Evolutionary conservation across 2,329 filamentous ascomycete species (phyloP), one percentile per base, ranked within the genome.

Genomic region (Bimuria novae-zelandiae): DNA sequence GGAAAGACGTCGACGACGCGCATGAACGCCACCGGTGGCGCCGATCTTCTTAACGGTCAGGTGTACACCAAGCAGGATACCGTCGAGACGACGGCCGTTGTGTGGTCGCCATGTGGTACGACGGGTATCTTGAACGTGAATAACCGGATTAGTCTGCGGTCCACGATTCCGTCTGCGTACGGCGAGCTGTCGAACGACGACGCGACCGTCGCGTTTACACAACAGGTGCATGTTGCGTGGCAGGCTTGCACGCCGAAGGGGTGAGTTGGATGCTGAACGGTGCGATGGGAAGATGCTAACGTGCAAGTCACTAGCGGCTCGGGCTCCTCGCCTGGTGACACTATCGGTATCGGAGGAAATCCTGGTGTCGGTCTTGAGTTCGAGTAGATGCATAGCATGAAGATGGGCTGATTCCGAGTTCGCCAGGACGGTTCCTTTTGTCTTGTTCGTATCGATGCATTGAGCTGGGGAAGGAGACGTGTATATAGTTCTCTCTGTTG

Each of bases 21-120:
- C 33, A 67, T 64, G 57, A 52, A 54, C 1, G 62, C 56, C n/a
- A 46, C 29, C 0, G 68, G 68, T 43, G 64, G 78, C 64, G 71
- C 67, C 12, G 74, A 74, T 17, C 77, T 79, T 27, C 63, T 59
- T 43, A 64, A 67, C 35, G 72, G 65, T 46, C 61, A 68, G 29
- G 68, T 80, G 66, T 82, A 81, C 70, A 69, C 70, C 57, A 76
- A 78, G 68, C 73, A 74, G 42, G 79, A 81, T 63, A 62, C 64
- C 11, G 54, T 71, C 39, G 69, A 71, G 61, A 70, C 69, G 12
- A 70, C 68, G 0, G 65, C 68, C 2, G 65, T 63, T 36, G 60
- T 70, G 52, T 71, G 69, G 69, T 70, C 67, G 7, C 69, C 69
- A 0, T 71, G 69, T 56, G 69, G 69, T 51, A 63, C 53, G 49